Evolutionary conservation across 2,329 filamentous ascomycete genomes (phyloP).

Genomic region (Knufia petricola): DNA sequence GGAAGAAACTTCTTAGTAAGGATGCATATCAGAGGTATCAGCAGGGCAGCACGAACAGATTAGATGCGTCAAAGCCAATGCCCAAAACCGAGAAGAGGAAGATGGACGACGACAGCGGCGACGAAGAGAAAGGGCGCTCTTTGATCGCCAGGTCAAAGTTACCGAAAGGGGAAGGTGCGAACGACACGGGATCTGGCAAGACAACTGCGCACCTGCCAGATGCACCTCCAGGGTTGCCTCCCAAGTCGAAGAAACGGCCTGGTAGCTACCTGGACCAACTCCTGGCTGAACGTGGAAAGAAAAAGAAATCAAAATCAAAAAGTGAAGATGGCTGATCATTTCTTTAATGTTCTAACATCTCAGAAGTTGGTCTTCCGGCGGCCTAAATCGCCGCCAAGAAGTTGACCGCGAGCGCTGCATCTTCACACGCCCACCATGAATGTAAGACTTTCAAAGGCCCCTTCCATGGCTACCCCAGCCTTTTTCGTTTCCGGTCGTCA

Average conservation of each 20-base stretch:
- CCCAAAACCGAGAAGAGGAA: not conserved
- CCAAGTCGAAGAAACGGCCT: slow-evolving; percentile 14
- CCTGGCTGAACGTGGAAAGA: slow-evolving; percentile 19
- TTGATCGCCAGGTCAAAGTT: not conserved
- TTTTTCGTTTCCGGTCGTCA: slow-evolving; percentile 55
- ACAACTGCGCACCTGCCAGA: not conserved
- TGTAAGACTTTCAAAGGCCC: not conserved
- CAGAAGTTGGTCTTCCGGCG: not conserved
- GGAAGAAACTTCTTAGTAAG: slow-evolving; percentile 5
- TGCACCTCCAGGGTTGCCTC: too few relatives aligned
- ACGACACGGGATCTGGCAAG: not conserved
- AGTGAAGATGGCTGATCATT: not conserved
- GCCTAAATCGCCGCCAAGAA: not conserved
- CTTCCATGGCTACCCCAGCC: slow-evolving; percentile 34
- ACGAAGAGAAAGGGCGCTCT: slow-evolving; percentile 12
- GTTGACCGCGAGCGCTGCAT: too few relatives aligned
- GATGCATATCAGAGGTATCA: slow-evolving; percentile 6
- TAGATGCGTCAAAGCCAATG: slow-evolving; percentile 2
- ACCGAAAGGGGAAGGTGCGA: not conserved
- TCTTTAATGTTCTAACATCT: not conserved
- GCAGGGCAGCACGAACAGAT: not conserved
- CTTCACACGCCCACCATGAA: not conserved
- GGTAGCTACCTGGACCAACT: slow-evolving; percentile 21
- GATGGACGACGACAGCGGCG: slow-evolving; percentile 11
- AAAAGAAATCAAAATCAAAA: slow-evolving; percentile 11